Percentiles rank a stretch among this genome's conserved stretches.
Evolutionary conservation across 2,329 filamentous ascomycete genomes (phyloP).

Genomic region (Coniochaeta sp.): DNA sequence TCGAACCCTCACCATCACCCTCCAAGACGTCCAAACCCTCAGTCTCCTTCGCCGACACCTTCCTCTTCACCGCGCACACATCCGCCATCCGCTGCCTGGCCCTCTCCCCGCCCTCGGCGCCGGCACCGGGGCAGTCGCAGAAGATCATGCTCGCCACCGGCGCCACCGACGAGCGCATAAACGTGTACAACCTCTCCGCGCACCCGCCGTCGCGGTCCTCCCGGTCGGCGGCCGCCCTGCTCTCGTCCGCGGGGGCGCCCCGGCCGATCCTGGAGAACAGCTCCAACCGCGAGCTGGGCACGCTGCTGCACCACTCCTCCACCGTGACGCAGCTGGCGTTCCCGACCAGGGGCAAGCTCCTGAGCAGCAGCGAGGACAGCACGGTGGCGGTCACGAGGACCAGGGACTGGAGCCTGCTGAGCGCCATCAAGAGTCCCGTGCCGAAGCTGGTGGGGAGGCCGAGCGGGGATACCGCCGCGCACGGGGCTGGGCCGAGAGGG

Average conservation of each 20-base stretch:
- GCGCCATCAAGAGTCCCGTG: slow-evolving; percentile 80
- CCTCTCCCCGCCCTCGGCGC: slow-evolving; percentile 66
- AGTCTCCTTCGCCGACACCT: slow-evolving; percentile 78
- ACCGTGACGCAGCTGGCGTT: slow-evolving; percentile 75
- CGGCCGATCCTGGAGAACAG: slow-evolving; percentile 75
- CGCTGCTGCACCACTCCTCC: slow-evolving; percentile 77
- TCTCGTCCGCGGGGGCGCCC: slow-evolving; percentile 57
- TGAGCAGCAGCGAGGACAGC: slow-evolving; percentile 85
- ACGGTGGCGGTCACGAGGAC: slow-evolving; percentile 82
- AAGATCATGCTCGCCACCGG: slow-evolving; percentile 88
- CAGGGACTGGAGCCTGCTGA: slow-evolving; percentile 82
- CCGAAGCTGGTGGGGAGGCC: slow-evolving; percentile 74
- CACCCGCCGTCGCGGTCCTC: slow-evolving; percentile 47
- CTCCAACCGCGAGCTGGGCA: slow-evolving; percentile 81
- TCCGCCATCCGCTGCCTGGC: slow-evolving; percentile 87
- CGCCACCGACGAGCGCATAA: slow-evolving; percentile 88
- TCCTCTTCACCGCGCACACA: slow-evolving; percentile 89
- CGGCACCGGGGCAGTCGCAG: slow-evolving; percentile 54
- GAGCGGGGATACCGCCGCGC: slow-evolving; percentile 80
- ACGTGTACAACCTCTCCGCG: slow-evolving; percentile 82
- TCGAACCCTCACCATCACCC: slow-evolving; percentile 19
- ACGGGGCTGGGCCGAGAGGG: slow-evolving; percentile 74
- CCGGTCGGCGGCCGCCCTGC: slow-evolving; percentile 37
- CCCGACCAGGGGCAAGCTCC: slow-evolving; percentile 76
- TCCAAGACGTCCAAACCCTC: slow-evolving; percentile 17